A percentile compares a stretch with the other conserved stretches of the same genome.
These are phyloP conservation scores for Mycogone perniciosa DNA, from an alignment of 2,329 filamentous ascomycete species.

Conservation along the genomic window DNA sequence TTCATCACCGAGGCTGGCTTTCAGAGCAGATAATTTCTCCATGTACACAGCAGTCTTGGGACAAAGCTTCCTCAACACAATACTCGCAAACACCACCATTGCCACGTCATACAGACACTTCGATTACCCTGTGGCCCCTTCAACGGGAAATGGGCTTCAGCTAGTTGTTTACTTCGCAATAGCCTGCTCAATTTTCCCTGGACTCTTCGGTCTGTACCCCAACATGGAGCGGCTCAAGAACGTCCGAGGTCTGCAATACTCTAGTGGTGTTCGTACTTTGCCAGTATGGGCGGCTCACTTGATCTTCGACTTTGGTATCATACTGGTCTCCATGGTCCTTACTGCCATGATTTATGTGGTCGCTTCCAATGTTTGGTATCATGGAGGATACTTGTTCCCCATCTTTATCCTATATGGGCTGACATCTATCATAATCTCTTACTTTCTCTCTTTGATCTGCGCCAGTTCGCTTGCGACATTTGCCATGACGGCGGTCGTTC, in stretches of 20 bases:
- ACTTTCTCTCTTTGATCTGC: conserved; percentile 60
- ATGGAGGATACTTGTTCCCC: conserved; percentile 53
- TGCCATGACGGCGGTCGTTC: conserved; percentile 11
- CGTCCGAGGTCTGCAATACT: conserved; percentile 76
- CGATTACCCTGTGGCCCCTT: conserved; percentile 60
- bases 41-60: conserved; percentile 47
- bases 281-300: conserved; percentile 77
- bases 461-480: conserved; percentile 43
- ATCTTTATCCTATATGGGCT: conserved; percentile 73
- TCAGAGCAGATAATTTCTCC: conserved; percentile 52
- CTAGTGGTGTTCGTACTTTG: conserved; percentile 71
- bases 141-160: conserved; percentile 64
- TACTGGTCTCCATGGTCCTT: conserved; percentile 60
- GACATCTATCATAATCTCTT: conserved; percentile 61
- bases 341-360: conserved; percentile 60
- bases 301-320: conserved; percentile 62
- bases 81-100: conserved; percentile 60
- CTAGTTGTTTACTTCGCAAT: conserved; percentile 71
- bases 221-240: conserved; percentile 69
- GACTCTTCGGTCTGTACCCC: conserved; percentile 77
- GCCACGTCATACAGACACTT: conserved; percentile 64
- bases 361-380: conserved; percentile 60
- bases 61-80: conserved; percentile 54
- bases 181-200: conserved; percentile 68
- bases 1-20: conserved; percentile 59